Base-by-base conservation (phyloP, 2,329 filamentous ascomycete species). In the Sporothrix curviconia region DNA sequence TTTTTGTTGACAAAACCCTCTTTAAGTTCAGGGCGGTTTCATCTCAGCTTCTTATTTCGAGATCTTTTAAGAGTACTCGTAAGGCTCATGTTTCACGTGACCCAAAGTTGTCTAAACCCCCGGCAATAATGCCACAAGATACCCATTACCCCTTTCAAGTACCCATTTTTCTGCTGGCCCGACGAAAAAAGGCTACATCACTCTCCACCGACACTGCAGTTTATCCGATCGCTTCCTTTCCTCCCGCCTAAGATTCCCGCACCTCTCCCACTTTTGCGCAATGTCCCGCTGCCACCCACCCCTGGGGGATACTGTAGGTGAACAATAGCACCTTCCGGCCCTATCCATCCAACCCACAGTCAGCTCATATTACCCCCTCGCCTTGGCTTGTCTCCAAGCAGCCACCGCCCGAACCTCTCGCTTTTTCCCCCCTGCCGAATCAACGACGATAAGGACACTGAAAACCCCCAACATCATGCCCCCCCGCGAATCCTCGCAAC, bases 191-290 rank as follows among this genome's bases (percentile, higher is more conserved):
- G 30, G n/a, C 8, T 57, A 58, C 50, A 49, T 8, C n/a, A 7
- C 42, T 37, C 30, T 12, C 4, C 3, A 1, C 5, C 40, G n/a
- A n/a, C 56, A 28, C 32, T 32, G 28, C 56, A 49, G 49, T 58
- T 58, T 47, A 54, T 58, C 57, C 57, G 57, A 51, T 30, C 19
- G 30, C 51, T 30, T 42, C 46, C 46, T 37, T 17, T 37, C 37
- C 39, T 32, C 30, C 30, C 30, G 32, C 28, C 32, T 37, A 7
- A n/a, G n/a, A n/a, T n/a, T n/a, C n/a, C n/a, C n/a, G n/a, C n/a
- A n/a, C 4, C 7, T 39, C 34, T 37, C 37, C 24, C 22, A 3
- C 30, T n/a, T 36, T 32, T 50, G 56, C 51, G 51, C 56, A 55
- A 51, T 50, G 57, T 53, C 37, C 44, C 56, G 36, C 49, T 5